Percentiles rank a stretch among this genome's conserved stretches.
These are phyloP conservation scores for Penicillium sp. DNA, from an alignment of 2,329 filamentous ascomycete genomes.

Conservation along the genomic window DNA sequence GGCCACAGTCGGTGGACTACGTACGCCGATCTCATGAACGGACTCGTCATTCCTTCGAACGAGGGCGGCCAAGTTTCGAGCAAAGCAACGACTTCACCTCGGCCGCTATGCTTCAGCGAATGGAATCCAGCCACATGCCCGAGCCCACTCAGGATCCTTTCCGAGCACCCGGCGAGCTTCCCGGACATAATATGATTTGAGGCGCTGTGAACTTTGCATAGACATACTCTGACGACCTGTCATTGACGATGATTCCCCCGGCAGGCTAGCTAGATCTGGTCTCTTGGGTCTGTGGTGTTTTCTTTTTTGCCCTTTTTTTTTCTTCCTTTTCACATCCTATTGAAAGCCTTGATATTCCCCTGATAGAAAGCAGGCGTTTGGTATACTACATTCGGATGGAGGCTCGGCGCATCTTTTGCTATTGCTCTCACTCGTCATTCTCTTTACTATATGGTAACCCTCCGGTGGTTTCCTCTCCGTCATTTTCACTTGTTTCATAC, in stretches of 20 bases:
- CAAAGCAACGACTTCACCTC: slow-evolving; percentile 87
- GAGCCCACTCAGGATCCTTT: slow-evolving; percentile 35
- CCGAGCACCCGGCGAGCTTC: slow-evolving; percentile 32
- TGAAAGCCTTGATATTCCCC: slow-evolving; percentile 34
- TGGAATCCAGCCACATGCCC: slow-evolving; percentile 65
- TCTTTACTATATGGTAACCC: slow-evolving; percentile 8
- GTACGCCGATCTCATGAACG: slow-evolving; percentile 77
- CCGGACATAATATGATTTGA: slow-evolving; percentile 30
- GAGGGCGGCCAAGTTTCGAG: slow-evolving; percentile 79
- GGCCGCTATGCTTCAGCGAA: slow-evolving; percentile 75
- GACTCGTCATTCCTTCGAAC: slow-evolving; percentile 82
- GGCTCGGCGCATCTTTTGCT: slow-evolving; percentile 32
- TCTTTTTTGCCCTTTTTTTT: slow-evolving; percentile 22
- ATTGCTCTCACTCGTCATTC: slow-evolving; percentile 16
- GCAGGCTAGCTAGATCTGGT: slow-evolving; percentile 32
- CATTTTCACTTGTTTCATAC: slow-evolving; percentile 17
- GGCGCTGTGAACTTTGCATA: slow-evolving; percentile 22
- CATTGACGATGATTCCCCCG: slow-evolving; percentile 28
- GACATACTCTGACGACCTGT: slow-evolving; percentile 29
- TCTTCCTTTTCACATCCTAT: slow-evolving; percentile 20
- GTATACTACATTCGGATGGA: slow-evolving; percentile 33
- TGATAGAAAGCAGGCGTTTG: slow-evolving; percentile 41
- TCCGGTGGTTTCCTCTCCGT: slow-evolving; percentile 10
- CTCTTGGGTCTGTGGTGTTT: slow-evolving; percentile 14
- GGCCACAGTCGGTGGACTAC: slow-evolving; percentile 60